Evolutionary conservation across 176 grass and related monocot species (phyloP), one percentile per base, ranked within the genome.

Genomic region (Rhynchospora tenuis): DNA sequence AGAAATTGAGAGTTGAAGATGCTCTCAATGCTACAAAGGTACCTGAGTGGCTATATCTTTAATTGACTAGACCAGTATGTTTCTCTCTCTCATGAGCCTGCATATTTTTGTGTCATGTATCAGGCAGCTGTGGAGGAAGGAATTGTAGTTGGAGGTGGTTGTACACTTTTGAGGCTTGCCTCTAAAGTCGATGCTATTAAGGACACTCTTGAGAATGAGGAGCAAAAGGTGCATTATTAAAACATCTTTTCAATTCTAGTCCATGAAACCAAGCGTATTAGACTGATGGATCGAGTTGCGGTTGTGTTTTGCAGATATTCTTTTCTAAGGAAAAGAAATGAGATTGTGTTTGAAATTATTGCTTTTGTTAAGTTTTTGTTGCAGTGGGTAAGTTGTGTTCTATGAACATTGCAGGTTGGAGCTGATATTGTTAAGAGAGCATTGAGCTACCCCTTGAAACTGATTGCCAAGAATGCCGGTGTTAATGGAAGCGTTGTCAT

Each of bases 1-100:
- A 99, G 75, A 99, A 95, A 86, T 83, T 99, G 93, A 93, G 96
- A 90, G 96, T 99, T 84, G 96, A 99, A 89, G 96, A 99, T 99
- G 96, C 96, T 73, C 88, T 99, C 55, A 99, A 99, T 56, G 96
- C 96, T 62, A 99, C 96, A 62, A 99, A 99, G 89, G 96, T 93
- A 78, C 55, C 61, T 83, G 44, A 14, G 14, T 31, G 77, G 44
- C 50, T 19, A 80, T 15, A 19, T 59, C 5, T 10, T 47, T 19
- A 70, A 46, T 90, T 84, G 63, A 62, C 23, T 26, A 81, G 7
- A 64, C 43, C 20, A 15, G 28, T 48, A 68, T 50, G 51, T 4
- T 17, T 24, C 43, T 23, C 23, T 50, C 17, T 82, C 24, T 54
- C 23, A 76, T 50, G 24, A 38, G 33, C 33, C 33, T 76, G 46